phyloP scores from a whole-genome alignment of 352 stramenopile species.

The Phytopythium montanum region DNA sequence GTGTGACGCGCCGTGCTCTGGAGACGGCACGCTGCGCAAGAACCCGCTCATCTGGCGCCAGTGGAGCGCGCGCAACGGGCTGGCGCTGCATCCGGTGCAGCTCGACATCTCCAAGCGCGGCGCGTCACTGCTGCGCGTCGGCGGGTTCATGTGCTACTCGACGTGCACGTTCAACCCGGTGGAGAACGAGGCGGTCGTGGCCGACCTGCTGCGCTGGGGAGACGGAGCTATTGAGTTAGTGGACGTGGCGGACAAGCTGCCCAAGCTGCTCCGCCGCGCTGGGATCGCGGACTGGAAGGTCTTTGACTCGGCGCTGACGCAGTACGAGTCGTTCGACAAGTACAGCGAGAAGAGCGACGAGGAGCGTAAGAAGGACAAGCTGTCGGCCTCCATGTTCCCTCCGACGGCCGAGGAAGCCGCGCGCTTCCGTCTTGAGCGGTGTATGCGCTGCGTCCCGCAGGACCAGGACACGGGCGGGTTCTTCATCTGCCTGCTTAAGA shows the following conservation, averaged over 20 bases:
- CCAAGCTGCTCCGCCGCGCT: conserved; percentile 78
- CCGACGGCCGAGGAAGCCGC: conserved; percentile 72
- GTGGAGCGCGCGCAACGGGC: conserved; percentile 90
- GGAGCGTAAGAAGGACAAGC: conserved; percentile 73
- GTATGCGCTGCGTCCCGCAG: conserved; percentile 97
- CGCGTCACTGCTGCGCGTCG: conserved; percentile 89
- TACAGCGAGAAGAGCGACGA: conserved; percentile 50
- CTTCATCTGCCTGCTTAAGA: conserved; percentile 97
- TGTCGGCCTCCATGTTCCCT: conserved; percentile 89
- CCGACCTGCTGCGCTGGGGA: conserved; percentile 91
- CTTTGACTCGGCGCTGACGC: conserved; percentile 77
- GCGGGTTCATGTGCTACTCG: conserved; percentile 94
- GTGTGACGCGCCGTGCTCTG: conserved; percentile 97
- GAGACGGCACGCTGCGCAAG: conserved; percentile 98
- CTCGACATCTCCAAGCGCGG: conserved; percentile 94
- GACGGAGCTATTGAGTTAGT: conserved; percentile 91
- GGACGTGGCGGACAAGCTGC: conserved; percentile 77
- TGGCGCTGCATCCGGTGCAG: conserved; percentile 95
- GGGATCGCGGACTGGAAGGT: conserved; percentile 95
- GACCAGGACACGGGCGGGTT: conserved; percentile 99
- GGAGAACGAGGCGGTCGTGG: conserved; percentile 99
- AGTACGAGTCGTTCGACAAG: conserved; percentile 76
- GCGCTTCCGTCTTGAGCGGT: conserved; percentile 89
- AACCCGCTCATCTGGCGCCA: conserved; percentile 95
- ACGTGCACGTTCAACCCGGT: conserved; percentile 99